These are phyloP conservation scores for Phoma sp. DNA, from an alignment of 2,329 filamentous ascomycete genomes.

Conservation along the genomic window DNA sequence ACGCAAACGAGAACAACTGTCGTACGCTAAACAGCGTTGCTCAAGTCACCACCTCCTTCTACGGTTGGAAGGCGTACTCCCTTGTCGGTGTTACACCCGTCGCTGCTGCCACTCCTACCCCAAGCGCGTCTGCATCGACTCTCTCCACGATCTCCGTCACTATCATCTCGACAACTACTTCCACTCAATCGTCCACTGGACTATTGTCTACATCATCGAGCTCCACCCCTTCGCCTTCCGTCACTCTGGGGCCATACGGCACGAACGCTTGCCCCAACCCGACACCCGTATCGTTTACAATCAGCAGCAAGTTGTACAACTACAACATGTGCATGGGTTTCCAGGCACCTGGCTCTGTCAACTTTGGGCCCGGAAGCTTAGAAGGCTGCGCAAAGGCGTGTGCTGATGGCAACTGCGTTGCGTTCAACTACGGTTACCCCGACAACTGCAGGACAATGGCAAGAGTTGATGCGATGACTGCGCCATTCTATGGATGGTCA, in stretches of 20 bases:
- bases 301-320: constrained; percentile 1
- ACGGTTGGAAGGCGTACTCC: constrained; percentile 4
- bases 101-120: neutral
- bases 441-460: neutral
- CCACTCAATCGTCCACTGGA: neutral
- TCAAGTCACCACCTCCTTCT: neutral
- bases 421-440: neutral
- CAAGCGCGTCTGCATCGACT: neutral
- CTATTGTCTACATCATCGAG: neutral
- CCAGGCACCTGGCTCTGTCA: neutral
- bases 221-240: neutral
- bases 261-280: constrained; percentile 4
- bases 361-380: too few relatives aligned
- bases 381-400: neutral
- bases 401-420: neutral
- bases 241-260: neutral
- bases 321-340: constrained; percentile 3
- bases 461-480: neutral
- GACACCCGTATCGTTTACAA: neutral
- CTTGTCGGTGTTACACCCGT: neutral
- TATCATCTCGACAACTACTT: neutral
- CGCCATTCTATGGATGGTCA: neutral
- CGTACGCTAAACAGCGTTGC: neutral
- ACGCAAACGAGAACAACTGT: neutral
- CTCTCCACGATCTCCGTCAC: neutral